phyloP scores from a whole-genome alignment of 805 yeast species.

The Sporopachydermia quercuum region DNA sequence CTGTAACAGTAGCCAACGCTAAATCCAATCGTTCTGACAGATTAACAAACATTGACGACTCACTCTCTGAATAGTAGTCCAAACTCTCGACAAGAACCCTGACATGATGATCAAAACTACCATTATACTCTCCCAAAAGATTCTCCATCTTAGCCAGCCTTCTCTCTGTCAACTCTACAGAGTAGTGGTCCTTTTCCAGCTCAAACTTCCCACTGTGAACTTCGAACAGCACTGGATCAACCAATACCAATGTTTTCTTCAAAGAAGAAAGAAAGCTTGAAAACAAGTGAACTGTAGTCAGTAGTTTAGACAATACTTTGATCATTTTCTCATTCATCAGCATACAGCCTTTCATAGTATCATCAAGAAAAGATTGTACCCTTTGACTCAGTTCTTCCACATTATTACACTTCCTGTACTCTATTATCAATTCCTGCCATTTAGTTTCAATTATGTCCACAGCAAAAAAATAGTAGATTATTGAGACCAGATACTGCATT shows the following conservation, averaged over 20 bases:
- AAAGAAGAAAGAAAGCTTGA: slow-evolving; percentile 35
- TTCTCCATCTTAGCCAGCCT: slow-evolving; percentile 14
- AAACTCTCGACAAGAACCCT: slow-evolving; percentile 26
- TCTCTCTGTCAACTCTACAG: slow-evolving; percentile 7
- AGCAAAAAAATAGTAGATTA: slow-evolving; percentile 39
- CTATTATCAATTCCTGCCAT: slow-evolving; percentile 26
- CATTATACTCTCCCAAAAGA: slow-evolving; percentile 16
- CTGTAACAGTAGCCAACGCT: slow-evolving; percentile 2
- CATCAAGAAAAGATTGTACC: slow-evolving; percentile 44
- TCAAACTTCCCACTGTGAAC: slow-evolving; percentile 16
- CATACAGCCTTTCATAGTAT: slow-evolving; percentile 49
- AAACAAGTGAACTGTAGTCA: slow-evolving; percentile 32
- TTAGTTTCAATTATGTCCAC: slow-evolving; percentile 44
- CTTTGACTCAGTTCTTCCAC: slow-evolving; percentile 29
- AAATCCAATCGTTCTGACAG: slow-evolving; percentile 26
- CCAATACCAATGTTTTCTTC: slow-evolving; percentile 35
- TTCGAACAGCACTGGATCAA: slow-evolving; percentile 31
- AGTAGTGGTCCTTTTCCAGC: slow-evolving; percentile 5
- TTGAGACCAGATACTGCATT: slow-evolving; percentile 41
- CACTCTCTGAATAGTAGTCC: slow-evolving; percentile 27
- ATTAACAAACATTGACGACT: slow-evolving; percentile 25
- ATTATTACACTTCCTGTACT: slow-evolving; percentile 17
- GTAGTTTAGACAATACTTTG: slow-evolving; percentile 27
- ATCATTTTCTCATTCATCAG: slow-evolving; percentile 44
- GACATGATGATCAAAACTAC: slow-evolving; percentile 25